A percentile compares a stretch with the other conserved stretches of the same genome.
Evolutionary conservation across 345 rosid species (phyloP).

Genomic region (Chamaenerion angustifolium): DNA sequence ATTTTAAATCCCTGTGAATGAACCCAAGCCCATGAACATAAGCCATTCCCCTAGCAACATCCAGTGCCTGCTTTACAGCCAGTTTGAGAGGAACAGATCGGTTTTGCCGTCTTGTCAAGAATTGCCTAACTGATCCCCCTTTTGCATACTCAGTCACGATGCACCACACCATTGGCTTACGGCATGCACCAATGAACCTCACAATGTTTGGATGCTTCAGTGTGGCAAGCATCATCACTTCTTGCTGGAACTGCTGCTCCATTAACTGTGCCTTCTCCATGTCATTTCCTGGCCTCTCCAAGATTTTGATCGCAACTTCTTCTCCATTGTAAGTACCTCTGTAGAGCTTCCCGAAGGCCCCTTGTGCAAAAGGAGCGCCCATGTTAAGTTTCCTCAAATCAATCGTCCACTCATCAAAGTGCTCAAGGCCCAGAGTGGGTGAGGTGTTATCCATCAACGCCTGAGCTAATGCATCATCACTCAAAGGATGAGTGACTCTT

Average conservation of each 20-base stretch:
- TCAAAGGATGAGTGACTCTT: conserved; percentile 20
- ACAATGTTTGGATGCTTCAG: conserved; percentile 28
- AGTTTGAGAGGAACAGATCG: conserved; percentile 24
- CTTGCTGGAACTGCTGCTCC: conserved; percentile 35
- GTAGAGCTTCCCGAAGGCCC: conserved; percentile 32
- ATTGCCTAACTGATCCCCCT: conserved; percentile 30
- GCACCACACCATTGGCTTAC: conserved; percentile 34
- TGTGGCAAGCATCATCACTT: conserved; percentile 30
- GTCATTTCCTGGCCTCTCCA: conserved; percentile 30
- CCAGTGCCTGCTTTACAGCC: conserved; percentile 32
- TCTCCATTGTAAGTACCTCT: conserved; percentile 32
- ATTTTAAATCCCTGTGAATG: conserved; percentile 32
- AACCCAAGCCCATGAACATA: conserved; percentile 25
- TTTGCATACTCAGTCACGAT: conserved; percentile 34
- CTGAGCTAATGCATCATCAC: conserved; percentile 27
- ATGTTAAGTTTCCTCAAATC: conserved; percentile 25
- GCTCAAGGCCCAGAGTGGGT: conserved; percentile 21
- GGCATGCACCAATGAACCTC: conserved; percentile 25
- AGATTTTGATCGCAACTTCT: conserved; percentile 32
- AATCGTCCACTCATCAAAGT: conserved; percentile 25
- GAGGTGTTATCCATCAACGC: conserved; percentile 24
- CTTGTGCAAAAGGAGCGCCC: conserved; percentile 34
- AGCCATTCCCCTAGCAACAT: conserved; percentile 38
- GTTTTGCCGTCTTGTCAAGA: conserved; percentile 20
- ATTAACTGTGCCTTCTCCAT: conserved; percentile 20